Evolutionary conservation across 441 rosid genomes (phyloP).

Genomic region (Populus tomentosa): DNA sequence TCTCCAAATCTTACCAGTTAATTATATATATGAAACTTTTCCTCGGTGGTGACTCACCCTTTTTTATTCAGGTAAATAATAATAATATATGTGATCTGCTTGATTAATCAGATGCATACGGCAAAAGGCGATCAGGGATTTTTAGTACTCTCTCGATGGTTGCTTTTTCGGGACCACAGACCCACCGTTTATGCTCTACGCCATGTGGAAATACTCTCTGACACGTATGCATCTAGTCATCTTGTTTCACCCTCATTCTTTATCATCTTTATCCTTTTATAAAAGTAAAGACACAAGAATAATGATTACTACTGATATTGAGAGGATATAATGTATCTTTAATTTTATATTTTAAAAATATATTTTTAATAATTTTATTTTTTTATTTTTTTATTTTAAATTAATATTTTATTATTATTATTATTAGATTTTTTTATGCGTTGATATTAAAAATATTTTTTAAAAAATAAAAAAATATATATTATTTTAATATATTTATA

Average conservation of each 20-base stretch:
- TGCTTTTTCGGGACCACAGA: background rate
- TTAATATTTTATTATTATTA: too few relatives aligned
- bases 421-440: too few relatives aligned
- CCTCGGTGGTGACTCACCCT: background rate
- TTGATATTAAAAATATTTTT: too few relatives aligned
- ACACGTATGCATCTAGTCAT: slow-evolving; percentile 12
- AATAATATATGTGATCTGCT: background rate
- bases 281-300: background rate
- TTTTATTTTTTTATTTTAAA: too few relatives aligned
- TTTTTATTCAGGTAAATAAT: background rate
- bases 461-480: too few relatives aligned
- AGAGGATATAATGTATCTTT: background rate
- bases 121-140: background rate
- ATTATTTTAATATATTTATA: too few relatives aligned
- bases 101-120: background rate
- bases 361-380: too few relatives aligned
- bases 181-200: background rate
- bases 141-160: background rate
- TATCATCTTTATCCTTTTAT: slow-evolving; percentile 2
- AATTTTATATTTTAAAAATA: too few relatives aligned
- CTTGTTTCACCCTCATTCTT: background rate
- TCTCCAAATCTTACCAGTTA: background rate
- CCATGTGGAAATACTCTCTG: background rate
- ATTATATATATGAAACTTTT: background rate
- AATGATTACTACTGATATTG: background rate